Conservation (phyloP, 495 filamentous ascomycete genomes). For the Neurospora africana region DNA sequence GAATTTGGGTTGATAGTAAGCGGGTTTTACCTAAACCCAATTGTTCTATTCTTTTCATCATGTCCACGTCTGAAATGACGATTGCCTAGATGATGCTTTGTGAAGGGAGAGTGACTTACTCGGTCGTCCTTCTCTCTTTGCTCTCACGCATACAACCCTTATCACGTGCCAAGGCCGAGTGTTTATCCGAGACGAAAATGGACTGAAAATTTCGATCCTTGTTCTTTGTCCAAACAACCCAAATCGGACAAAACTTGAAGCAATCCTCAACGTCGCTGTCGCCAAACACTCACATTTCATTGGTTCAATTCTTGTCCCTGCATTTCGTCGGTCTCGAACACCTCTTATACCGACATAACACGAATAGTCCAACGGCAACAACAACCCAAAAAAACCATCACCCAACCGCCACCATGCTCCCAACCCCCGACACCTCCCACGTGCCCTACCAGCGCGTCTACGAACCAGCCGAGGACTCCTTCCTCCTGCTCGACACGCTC, state of each 20-base stretch:
- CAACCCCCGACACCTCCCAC: constrained; percentile 85
- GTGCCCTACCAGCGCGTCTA: constrained; percentile 79
- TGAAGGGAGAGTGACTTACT: background rate
- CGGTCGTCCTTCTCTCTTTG: background rate
- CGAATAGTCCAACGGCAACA: background rate
- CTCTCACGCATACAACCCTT: background rate
- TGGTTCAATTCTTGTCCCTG: background rate
- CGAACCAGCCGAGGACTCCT: constrained; percentile 91
- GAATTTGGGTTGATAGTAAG: background rate
- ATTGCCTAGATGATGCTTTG: background rate
- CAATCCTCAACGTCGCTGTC: background rate
- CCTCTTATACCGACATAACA: background rate
- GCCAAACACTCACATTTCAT: background rate
- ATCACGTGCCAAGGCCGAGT: background rate
- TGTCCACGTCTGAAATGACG: background rate
- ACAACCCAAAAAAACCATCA: background rate
- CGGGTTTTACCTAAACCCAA: background rate
- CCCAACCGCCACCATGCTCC: constrained; percentile 51
- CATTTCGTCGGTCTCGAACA: background rate
- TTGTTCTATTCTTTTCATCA: background rate
- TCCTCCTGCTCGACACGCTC: constrained; percentile 85
- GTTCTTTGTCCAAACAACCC: background rate
- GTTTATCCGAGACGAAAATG: background rate
- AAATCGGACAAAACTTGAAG: background rate
- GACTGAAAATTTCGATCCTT: background rate